A percentile compares a stretch with the other conserved stretches of the same genome.
phyloP scores from a whole-genome alignment of 78 protist species.

The Mastigamoeba balamuthi region DNA sequence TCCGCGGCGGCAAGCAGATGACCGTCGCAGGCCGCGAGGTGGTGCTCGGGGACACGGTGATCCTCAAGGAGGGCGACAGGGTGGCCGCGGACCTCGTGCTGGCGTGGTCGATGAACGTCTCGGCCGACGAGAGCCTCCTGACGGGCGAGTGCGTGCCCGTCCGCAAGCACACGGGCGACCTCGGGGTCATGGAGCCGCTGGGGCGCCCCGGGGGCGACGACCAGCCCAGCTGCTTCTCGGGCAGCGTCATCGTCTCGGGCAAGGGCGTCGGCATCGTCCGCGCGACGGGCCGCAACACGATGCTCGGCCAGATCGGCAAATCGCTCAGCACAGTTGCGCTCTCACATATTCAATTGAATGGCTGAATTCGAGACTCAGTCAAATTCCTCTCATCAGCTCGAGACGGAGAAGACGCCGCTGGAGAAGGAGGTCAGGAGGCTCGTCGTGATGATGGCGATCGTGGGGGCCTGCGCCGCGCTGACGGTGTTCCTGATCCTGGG shows the following conservation, averaged over 20 bases:
- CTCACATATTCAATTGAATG: too few species aligned
- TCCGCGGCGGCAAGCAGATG: conserved; percentile 4
- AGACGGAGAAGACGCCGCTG: conserved; percentile 41
- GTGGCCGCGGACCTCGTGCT: conserved; percentile 56
- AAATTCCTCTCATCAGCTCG: too few species aligned
- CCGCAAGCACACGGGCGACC: neutral
- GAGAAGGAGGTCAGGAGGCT: conserved; percentile 3
- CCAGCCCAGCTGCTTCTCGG: neutral
- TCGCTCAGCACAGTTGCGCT: neutral
- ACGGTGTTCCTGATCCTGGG: neutral
- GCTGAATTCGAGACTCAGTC: too few species aligned
- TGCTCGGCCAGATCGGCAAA: conserved; percentile 15
- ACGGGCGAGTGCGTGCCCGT: neutral
- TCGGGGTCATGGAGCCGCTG: neutral
- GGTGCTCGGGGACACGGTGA: conserved; percentile 41
- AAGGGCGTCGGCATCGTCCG: conserved; percentile 14
- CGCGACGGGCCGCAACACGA: conserved; percentile 15
- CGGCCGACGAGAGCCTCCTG: conserved; percentile 25
- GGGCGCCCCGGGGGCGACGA: neutral
- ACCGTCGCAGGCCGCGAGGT: neutral
- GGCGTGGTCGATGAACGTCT: neutral
- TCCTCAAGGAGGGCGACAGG: conserved; percentile 11
- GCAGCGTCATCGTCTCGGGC: conserved; percentile 14
- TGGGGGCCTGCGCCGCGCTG: neutral
- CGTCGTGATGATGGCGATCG: neutral